phyloP scores from a whole-genome alignment of 306 rosid species.

The Cyamopsis tetragonoloba region DNA sequence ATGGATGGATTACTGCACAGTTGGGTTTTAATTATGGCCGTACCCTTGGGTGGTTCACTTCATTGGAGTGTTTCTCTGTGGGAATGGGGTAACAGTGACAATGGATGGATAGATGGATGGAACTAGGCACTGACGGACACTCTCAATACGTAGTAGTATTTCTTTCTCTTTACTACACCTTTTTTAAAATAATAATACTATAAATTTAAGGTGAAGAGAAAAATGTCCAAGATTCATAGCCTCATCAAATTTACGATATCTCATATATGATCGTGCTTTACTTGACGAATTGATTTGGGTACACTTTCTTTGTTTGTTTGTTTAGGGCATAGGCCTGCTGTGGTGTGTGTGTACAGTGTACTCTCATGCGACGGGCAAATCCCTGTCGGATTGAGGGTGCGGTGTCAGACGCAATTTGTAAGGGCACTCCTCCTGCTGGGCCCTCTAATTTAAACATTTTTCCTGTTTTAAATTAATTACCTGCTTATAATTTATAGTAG shows the following conservation, averaged over 20 bases:
- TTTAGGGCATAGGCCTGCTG: conserved; percentile 36
- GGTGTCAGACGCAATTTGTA: conserved; percentile 29
- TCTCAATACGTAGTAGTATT: no score
- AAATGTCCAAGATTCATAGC: no score
- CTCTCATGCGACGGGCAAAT: conserved; percentile 49
- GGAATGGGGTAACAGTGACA: conserved; percentile 40
- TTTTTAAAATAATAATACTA: no score
- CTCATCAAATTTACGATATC: no score
- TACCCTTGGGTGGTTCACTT: conserved; percentile 36
- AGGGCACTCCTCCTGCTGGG: conserved; percentile 27
- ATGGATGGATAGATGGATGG: conserved; percentile 60
- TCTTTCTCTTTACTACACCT: neutral
- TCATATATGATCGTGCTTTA: no score
- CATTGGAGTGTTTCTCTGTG: conserved; percentile 29
- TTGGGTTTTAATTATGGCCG: conserved; percentile 27
- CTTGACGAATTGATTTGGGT: no score
- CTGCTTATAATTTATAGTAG: no score
- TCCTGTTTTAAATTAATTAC: no score
- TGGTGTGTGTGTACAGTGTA: conserved; percentile 35
- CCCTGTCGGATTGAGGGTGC: conserved; percentile 46
- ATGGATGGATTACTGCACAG: no score
- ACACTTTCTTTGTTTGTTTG: conserved; percentile 15
- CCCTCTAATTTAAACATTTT: neutral
- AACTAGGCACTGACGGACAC: conserved; percentile 67
- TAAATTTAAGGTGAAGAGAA: no score